Conservation (phyloP, 2,329 filamentous ascomycete genomes). For the Penicillium sp. region DNA sequence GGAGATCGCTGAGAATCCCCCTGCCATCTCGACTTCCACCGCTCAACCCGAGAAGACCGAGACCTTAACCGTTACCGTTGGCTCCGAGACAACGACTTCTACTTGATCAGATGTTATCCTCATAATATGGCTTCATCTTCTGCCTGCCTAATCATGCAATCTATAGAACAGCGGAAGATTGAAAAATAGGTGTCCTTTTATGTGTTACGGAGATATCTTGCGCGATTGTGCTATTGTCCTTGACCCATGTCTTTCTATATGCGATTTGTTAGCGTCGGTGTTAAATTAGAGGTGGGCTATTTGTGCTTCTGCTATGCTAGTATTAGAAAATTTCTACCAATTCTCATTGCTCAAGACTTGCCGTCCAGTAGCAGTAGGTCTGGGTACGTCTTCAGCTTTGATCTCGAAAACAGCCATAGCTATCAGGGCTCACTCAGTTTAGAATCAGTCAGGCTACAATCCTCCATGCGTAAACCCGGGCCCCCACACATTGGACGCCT, state of each 20-base stretch:
- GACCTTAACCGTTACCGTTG: background rate
- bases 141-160: background rate
- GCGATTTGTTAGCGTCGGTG: conserved; percentile 9
- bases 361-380: background rate
- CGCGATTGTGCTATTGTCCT: conserved; percentile 1
- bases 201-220: background rate
- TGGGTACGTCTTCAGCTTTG: background rate
- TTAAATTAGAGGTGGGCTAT: background rate
- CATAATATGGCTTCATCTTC: conserved; percentile 1
- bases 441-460: background rate
- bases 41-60: background rate
- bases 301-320: background rate
- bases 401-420: no score
- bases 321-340: background rate
- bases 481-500: background rate
- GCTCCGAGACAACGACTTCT: background rate
- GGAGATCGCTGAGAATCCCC: background rate
- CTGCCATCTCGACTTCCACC: background rate
- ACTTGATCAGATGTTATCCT: background rate
- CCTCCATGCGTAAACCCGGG: background rate
- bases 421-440: no score
- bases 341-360: background rate
- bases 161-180: background rate
- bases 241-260: background rate
- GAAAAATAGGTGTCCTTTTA: background rate